A percentile compares a stretch with the other conserved stretches of the same genome.
Evolutionary conservation across 2,329 filamentous ascomycete genomes (phyloP).

Genomic region (Emergomyces orientalis): DNA sequence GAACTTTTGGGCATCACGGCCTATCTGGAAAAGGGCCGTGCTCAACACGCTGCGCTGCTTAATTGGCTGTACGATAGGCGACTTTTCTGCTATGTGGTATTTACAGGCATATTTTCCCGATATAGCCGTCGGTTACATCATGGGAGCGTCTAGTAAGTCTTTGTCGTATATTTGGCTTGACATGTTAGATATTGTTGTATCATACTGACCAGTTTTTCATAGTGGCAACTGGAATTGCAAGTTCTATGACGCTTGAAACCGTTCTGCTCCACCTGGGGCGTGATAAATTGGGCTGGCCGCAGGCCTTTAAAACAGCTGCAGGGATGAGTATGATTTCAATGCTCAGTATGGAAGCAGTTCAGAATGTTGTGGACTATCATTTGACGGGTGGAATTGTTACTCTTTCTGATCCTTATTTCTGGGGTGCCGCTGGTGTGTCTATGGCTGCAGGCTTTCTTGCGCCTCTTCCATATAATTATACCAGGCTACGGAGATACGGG

Average conservation of each 20-base stretch:
- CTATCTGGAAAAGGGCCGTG: slow-evolving; percentile 42
- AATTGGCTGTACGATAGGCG: slow-evolving; percentile 47
- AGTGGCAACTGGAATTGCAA: slow-evolving; percentile 46
- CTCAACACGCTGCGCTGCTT: slow-evolving; percentile 50
- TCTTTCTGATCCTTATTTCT: slow-evolving; percentile 42
- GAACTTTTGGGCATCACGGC: slow-evolving; percentile 30
- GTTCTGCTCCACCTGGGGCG: slow-evolving; percentile 41
- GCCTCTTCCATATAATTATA: slow-evolving; percentile 18
- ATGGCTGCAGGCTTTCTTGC: slow-evolving; percentile 16
- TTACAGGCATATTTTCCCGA: slow-evolving; percentile 43
- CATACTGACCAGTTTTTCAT: background rate
- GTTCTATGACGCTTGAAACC: slow-evolving; percentile 47
- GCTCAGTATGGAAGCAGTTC: slow-evolving; percentile 49
- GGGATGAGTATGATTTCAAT: slow-evolving; percentile 54
- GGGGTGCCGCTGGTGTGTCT: slow-evolving; percentile 39
- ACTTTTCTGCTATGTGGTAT: slow-evolving; percentile 49
- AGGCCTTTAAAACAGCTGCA: slow-evolving; percentile 43
- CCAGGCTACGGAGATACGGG: slow-evolving; percentile 16
- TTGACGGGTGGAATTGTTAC: slow-evolving; percentile 45
- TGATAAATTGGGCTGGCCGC: slow-evolving; percentile 41
- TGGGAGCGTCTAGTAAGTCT: slow-evolving; percentile 44
- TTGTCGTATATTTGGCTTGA: background rate
- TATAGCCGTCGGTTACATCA: slow-evolving; percentile 41
- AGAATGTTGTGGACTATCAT: slow-evolving; percentile 49
- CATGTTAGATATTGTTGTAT: slow-evolving; percentile 2